Evolutionary conservation across 2,329 filamentous ascomycete species (phyloP), one percentile per base, ranked within the genome.

Genomic region (Fusarium domesticum): DNA sequence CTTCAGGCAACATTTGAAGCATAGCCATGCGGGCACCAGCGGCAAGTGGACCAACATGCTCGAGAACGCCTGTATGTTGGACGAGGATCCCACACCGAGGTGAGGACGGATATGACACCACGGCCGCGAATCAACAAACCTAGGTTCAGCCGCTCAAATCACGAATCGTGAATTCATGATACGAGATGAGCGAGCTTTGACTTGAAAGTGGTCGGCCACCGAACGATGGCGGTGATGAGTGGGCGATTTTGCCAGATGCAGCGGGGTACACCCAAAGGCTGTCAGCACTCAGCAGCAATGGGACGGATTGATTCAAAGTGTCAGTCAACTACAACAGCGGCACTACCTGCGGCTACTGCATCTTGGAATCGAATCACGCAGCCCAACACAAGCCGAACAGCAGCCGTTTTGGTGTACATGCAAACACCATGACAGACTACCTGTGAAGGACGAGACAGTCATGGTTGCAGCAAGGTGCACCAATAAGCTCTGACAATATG

Each of bases 31-130:
- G 30, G 93, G 93, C 28, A 92, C 89, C 1, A 96, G 90, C 67
- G 93, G 93, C 23, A 97, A 97, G 69, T 98, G 93, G 93, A 98
- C 93, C 11, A 97, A 97, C 68, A 91, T 96, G 78, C 76, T 98
- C 25, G 93, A 98, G 66, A 95, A 89, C 63, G 89, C 91, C 5
- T 98, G 93, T 70, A 95, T 97, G 89, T 83, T 91, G 66, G 91
- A 85, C 42, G 77, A 95, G 64, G 90, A 96, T 33, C 58, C 64
- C 32, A 59, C 63, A 30, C 61, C 64, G 23, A 58, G 62, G 42
- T 67, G 56, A 63, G 55, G 20, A 23, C 6, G 10, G 20, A 23
- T 6, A 6, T 23, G 6, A 23, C 20, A 23, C 20, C 20, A 23
- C 10, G 20, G 10, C 20, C 6, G 20, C 20, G 20, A 23, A 23